Base-by-base conservation (phyloP, 306 rosid genomes). In the Spatholobus suberectus region DNA sequence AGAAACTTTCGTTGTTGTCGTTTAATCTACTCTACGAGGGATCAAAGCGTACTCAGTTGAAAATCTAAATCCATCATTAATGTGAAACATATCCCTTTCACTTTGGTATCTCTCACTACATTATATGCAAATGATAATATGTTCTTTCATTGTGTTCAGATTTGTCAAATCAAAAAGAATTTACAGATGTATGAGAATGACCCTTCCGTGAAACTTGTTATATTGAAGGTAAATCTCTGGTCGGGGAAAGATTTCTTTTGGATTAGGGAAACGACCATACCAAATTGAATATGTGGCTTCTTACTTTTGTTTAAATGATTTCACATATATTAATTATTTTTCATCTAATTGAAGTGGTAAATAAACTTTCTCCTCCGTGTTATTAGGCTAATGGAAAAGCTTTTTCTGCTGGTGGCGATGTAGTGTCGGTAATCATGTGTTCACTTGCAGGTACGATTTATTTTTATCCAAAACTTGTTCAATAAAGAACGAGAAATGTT, bases 351-450 rank as follows among this genome's bases (percentile, higher is more conserved):
- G 41, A 37, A 37, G 41, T 37, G 4, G 41, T 37, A 37, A 37
- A 37, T 37, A 37, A 37, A 37, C 41, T 37, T 37, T 37, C 41
- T 37, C 8, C 41, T 37, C 1, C 1, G 41, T 37, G n/a, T n/a
- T n/a, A n/a, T n/a, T n/a, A 73, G 78, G 78, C 49, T 32, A 73
- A 34, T 21, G 77, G 63, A 9, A 72, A 72, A 49, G 77, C 29
- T 17, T 72, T 47, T 49, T 49, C 44, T 32, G 62, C 66, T 1
- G 78, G 78, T 0, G 78, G 78, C 21, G 78, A 73, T 52, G 20
- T 73, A 3, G 20, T 73, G 49, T 51, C 66, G 0, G 78, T 20
- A 34, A 34, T 73, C 23, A 4, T 65, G 1, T 73, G 66, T 54
- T 52, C 78, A 32, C 35, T 73, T 20, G 10, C 49, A 73, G 78